phyloP scores from a whole-genome alignment of 2,329 filamentous ascomycete species.

The Aspergillus texensis region DNA sequence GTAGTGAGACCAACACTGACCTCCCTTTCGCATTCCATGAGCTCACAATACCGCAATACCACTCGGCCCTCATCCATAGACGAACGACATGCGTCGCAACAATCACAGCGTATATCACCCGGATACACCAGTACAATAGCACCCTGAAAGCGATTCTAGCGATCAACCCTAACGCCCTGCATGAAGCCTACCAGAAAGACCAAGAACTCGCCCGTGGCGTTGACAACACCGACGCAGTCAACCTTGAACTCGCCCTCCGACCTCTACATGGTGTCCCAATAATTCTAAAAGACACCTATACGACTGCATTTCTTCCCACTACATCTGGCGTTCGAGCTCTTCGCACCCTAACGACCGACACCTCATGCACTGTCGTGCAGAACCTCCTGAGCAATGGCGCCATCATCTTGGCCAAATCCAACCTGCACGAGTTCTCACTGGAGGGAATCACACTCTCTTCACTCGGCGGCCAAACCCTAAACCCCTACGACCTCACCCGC shows the following conservation, averaged over 20 bases:
- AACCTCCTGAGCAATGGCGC: constrained; percentile 56
- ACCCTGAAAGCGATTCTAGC: constrained; percentile 60
- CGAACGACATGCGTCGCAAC: constrained; percentile 58
- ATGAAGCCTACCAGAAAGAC: constrained; percentile 48
- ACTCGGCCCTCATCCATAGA: constrained; percentile 57
- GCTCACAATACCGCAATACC: constrained; percentile 61
- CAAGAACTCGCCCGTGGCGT: background rate
- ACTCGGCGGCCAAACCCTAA: constrained; percentile 65
- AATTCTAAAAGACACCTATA: constrained; percentile 67
- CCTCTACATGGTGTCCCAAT: constrained; percentile 63
- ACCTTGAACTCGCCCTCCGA: constrained; percentile 1
- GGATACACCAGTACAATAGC: constrained; percentile 61
- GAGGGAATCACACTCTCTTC: constrained; percentile 67
- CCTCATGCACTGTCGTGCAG: constrained; percentile 55
- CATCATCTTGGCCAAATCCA: constrained; percentile 62
- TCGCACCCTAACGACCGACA: constrained; percentile 42
- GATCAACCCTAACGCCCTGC: constrained; percentile 54
- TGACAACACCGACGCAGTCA: background rate
- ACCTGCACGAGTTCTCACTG: constrained; percentile 65
- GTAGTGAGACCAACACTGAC: background rate
- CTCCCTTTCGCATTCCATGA: constrained; percentile 45
- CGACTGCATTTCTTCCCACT: constrained; percentile 58
- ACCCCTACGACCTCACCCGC: constrained; percentile 67
- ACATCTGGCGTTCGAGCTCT: constrained; percentile 59
- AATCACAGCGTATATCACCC: constrained; percentile 58